Percentiles rank a stretch among this genome's conserved stretches.
phyloP scores from a whole-genome alignment of 345 rosid species.

The Pistacia integerrima region DNA sequence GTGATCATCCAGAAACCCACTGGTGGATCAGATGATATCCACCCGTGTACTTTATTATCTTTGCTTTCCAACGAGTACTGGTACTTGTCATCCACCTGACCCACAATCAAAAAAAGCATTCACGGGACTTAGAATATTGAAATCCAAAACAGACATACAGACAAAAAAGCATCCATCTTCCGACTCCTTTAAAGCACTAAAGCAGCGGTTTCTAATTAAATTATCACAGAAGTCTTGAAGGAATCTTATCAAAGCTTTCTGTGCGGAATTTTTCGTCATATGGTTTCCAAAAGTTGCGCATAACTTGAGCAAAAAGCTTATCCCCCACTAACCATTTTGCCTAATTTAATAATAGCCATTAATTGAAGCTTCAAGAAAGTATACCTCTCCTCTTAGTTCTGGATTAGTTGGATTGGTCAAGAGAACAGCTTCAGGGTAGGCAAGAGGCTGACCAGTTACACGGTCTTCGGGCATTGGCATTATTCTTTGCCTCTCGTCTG shows the following conservation, averaged over 20 bases:
- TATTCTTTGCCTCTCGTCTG: constrained; percentile 64
- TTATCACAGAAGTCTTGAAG: background rate
- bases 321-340: background rate
- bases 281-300: constrained; percentile 3
- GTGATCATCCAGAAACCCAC: constrained; percentile 94
- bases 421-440: constrained; percentile 87
- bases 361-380: background rate
- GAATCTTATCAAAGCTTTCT: background rate
- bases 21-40: constrained; percentile 54
- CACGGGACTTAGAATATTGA: constrained; percentile 8
- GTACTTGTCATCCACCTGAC: constrained; percentile 93
- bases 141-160: background rate
- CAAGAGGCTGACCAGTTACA: constrained; percentile 39
- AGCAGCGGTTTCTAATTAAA: background rate
- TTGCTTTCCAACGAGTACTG: constrained; percentile 63
- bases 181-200: background rate
- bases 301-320: background rate
- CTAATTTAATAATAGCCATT: background rate
- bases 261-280: background rate
- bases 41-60: constrained; percentile 74
- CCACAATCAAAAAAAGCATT: background rate
- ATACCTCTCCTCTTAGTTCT: constrained; percentile 72
- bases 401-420: constrained; percentile 59
- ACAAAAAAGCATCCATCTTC: background rate
- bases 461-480: constrained; percentile 77